phyloP scores from a whole-genome alignment of 2,329 filamentous ascomycete genomes.

The Microdochium paspali region DNA sequence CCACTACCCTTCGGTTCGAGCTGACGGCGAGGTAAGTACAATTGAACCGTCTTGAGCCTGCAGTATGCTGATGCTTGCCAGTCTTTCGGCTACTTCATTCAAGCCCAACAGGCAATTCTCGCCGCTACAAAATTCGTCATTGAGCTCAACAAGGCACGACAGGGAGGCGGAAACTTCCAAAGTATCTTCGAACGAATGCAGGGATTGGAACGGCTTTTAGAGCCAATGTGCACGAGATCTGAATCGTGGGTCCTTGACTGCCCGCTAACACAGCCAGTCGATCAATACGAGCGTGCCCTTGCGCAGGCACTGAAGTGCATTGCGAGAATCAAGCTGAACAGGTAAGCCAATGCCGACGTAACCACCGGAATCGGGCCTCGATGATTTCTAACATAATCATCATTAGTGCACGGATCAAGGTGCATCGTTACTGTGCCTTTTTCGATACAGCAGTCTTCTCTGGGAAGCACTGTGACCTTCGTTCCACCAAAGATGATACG shows the following conservation, averaged over 20 bases:
- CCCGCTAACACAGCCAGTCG: slow-evolving; percentile 23
- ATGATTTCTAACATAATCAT: slow-evolving; percentile 1
- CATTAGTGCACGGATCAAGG: slow-evolving; percentile 36
- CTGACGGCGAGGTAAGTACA: slow-evolving; percentile 28
- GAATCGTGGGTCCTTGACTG: slow-evolving; percentile 24
- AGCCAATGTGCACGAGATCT: slow-evolving; percentile 24
- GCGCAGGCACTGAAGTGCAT: slow-evolving; percentile 34
- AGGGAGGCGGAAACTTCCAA: slow-evolving; percentile 24
- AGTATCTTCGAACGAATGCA: slow-evolving; percentile 29
- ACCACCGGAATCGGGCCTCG: slow-evolving; percentile 4
- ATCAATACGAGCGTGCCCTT: slow-evolving; percentile 28
- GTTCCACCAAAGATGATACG: slow-evolving; percentile 15
- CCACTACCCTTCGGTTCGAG: slow-evolving; percentile 27
- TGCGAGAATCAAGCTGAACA: slow-evolving; percentile 39
- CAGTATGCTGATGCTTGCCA: slow-evolving; percentile 11
- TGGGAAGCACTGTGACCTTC: slow-evolving; percentile 38
- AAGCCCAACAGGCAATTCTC: slow-evolving; percentile 37
- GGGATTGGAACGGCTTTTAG: slow-evolving; percentile 27
- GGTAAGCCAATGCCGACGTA: slow-evolving; percentile 17
- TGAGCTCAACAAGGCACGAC: slow-evolving; percentile 32
- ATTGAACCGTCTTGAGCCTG: neutral
- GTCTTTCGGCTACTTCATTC: slow-evolving; percentile 33
- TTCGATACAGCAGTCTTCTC: slow-evolving; percentile 38
- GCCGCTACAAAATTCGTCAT: slow-evolving; percentile 37
- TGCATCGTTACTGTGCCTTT: slow-evolving; percentile 42